Evolutionary conservation across 208 protist genomes (phyloP), one percentile per base, ranked within the genome.

Genomic region (Willaertia magna): DNA sequence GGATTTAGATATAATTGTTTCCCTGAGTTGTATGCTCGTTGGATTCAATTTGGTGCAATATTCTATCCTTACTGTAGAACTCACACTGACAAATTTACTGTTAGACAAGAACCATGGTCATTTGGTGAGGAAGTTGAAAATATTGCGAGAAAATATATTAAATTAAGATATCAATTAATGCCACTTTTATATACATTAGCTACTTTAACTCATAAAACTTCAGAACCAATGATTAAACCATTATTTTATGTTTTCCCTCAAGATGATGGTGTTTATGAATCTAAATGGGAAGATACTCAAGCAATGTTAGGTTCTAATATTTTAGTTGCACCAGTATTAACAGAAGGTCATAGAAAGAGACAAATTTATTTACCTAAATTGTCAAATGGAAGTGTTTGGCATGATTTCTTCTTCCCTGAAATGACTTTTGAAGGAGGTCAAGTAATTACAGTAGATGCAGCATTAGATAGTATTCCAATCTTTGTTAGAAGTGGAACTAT

Each of bases 31-130:
- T 95, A 92, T 87, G 86, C 88, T 18, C 88, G 95, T 16, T 97
- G 95, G 95, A 89, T 91, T 74, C 76, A 95, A 86, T 74, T 96
- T 3, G 93, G 94, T n/a, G 59, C 85, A 11, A 34, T 87, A 1
- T 96, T 97, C 85, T 96, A 95, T 85, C 93, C 95, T 40, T 97
- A 97, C 83, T 61, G 86, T 2, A 88, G 94, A 86, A 95, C 93
- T 79, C 94, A 96, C 87, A 96, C 95, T 88, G 48, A 47, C 18
- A 44, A 88, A 7, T 49, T 22, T 76, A 85, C 47, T 18, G 52
- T 75, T 14, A 40, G 67, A 40, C 52, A 87, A 85, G 47, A 78
- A 85, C 30, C 52, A 47, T 59, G n/a, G 43, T 16, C 74, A 22
- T 81, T 74, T 22, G 52, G 84, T 20, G 4, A 85, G 78, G n/a